Percentiles rank a stretch among this genome's conserved stretches.
These are phyloP conservation scores for Singerocomus inundabilis DNA, from an alignment of 1,284 basidiomycete genomes.

Conservation along the genomic window DNA sequence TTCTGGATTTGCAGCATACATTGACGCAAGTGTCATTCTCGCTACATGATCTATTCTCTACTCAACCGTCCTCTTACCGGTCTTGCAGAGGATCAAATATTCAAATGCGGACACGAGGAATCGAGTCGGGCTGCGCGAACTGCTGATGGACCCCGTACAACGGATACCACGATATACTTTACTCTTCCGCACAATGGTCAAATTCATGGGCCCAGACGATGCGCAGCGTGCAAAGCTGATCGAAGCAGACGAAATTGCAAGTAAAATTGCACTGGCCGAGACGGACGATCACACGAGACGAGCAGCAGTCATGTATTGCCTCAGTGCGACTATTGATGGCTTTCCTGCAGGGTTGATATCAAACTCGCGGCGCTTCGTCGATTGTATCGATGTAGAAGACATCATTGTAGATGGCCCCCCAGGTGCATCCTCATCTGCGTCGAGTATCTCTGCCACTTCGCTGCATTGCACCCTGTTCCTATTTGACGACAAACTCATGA, in stretches of 20 bases:
- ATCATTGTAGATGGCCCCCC: constrained; percentile 51
- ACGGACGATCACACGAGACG: constrained; percentile 89
- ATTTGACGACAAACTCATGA: constrained; percentile 92
- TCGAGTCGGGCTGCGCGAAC: constrained; percentile 86
- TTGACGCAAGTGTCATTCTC: constrained; percentile 62
- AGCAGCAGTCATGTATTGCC: constrained; percentile 86
- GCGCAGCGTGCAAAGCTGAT: constrained; percentile 77
- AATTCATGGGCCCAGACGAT: constrained; percentile 77
- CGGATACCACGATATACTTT: constrained; percentile 95
- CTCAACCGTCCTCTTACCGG: constrained; percentile 11
- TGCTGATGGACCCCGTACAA: constrained; percentile 99
- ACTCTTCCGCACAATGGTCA: constrained; percentile 88
- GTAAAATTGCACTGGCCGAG: constrained; percentile 90
- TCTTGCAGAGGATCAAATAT: constrained; percentile 80
- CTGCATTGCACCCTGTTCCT: constrained; percentile 90
- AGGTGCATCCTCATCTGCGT: constrained; percentile 44
- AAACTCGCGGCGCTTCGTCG: constrained; percentile 84
- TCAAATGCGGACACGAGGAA: constrained; percentile 79
- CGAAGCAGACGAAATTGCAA: constrained; percentile 87
- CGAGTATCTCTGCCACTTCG: constrained; percentile 37
- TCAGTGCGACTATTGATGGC: constrained; percentile 83
- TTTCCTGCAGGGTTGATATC: constrained; percentile 89
- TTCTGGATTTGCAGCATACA: constrained; percentile 76
- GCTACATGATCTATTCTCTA: constrained; percentile 10
- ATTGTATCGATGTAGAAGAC: constrained; percentile 94